A percentile compares a stretch with the other conserved stretches of the same genome.
Conservation (phyloP, 176 grass and related monocot species). For the Oryza brachyantha region DNA sequence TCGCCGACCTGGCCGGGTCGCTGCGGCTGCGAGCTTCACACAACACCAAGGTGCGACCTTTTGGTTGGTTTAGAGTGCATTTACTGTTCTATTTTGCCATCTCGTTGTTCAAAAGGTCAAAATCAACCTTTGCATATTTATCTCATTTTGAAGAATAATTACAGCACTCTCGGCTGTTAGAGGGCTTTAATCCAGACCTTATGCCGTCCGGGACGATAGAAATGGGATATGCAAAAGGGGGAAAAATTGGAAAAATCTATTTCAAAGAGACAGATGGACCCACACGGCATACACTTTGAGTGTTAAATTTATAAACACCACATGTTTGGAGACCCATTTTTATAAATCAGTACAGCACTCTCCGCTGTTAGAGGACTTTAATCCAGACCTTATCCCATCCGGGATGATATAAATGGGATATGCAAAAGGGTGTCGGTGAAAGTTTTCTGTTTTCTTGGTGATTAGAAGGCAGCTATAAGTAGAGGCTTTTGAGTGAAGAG, state of each 20-base stretch:
- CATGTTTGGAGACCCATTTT: no score
- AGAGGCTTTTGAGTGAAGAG: background rate
- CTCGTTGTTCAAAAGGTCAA: no score
- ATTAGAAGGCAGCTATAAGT: background rate
- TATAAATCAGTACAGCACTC: background rate
- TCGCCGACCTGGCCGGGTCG: conserved; percentile 23
- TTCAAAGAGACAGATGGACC: no score
- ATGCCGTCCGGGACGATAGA: background rate
- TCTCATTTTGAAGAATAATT: background rate
- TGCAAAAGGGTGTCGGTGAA: background rate
- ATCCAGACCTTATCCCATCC: background rate
- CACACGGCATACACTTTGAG: no score
- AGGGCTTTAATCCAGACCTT: background rate
- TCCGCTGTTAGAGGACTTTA: background rate
- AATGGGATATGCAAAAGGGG: background rate
- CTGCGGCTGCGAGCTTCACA: conserved; percentile 36
- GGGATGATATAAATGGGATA: background rate
- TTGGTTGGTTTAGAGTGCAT: background rate
- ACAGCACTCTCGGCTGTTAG: background rate
- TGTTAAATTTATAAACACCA: no score
- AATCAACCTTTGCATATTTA: background rate
- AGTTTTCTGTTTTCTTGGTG: background rate
- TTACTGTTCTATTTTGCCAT: background rate
- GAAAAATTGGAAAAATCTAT: no score
- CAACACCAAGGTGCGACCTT: conserved; percentile 37